Base-by-base conservation (phyloP, 257 asterid species). In the Fraxinus pennsylvanica region DNA sequence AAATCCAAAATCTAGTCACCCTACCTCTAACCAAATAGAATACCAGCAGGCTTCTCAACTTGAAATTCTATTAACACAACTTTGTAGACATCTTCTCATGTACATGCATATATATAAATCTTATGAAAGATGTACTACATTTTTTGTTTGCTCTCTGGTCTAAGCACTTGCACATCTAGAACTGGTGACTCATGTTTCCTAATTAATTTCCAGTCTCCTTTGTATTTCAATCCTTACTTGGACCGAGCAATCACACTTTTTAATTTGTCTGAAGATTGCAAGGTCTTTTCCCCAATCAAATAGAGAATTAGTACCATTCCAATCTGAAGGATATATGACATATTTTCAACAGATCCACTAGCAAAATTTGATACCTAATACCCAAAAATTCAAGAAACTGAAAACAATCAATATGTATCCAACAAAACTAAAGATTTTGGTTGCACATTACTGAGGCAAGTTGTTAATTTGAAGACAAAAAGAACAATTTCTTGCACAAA, bases 391-490 rank as follows among this genome's bases (percentile, higher is more conserved):
- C 45, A 68, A 59, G 59, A 80, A 39, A 9, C 76, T 4, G 27
- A 57, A 47, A 47, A 15, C 6, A 59, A 72, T 35, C 30, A 17
- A 65, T 19, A 69, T 21, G 54, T n/a, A 61, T 30, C 19, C 21
- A 68, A 68, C 63, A 43, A 39, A 63, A 82, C 14, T 67, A 25
- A 29, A 66, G 71, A 68, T 10, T 15, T 32, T 17, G 27, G 69
- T 41, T 15, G 43, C 38, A 71, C 19, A 27, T 29, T 52, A 69
- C 43, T 50, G 36, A 36, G 38, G 25, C 21, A 76, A 75, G 30
- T 52, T 52, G 38, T 59, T 50, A 76, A 57, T 15, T 22, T 22
- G 70, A 25, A 79, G 69, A 78, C 65, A 36, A 33, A 33, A 57
- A 74, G 22, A 61, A 32, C 15, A 78, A 72, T 33, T 68, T 71